Evolutionary conservation across 441 rosid genomes (phyloP).

Genomic region (Macaranga tanarius): DNA sequence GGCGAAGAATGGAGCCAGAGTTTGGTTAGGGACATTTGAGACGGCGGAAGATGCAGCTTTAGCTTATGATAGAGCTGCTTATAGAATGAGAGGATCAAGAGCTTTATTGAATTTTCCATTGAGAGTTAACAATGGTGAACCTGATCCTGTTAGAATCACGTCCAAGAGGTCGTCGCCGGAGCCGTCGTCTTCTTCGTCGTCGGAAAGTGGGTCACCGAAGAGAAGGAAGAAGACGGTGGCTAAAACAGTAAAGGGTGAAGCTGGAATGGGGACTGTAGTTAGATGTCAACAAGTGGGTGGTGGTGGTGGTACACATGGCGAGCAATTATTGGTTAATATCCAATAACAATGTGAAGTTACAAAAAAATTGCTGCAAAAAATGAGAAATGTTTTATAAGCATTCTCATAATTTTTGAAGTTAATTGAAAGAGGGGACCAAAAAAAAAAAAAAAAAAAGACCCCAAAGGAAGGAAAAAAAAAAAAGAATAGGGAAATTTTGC

Average conservation of each 20-base stretch:
- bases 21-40: conserved; percentile 93
- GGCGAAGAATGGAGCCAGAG: conserved; percentile 89
- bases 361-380: background rate
- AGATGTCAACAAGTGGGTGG: conserved; percentile 31
- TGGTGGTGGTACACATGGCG: conserved; percentile 36
- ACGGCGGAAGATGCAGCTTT: conserved; percentile 96
- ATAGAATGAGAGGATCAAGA: conserved; percentile 90
- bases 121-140: conserved; percentile 87
- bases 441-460: no score
- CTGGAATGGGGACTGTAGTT: conserved; percentile 24
- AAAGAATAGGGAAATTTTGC: background rate
- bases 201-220: conserved; percentile 51
- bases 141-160: conserved; percentile 83
- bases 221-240: conserved; percentile 31
- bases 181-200: conserved; percentile 35
- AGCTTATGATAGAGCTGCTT: conserved; percentile 93
- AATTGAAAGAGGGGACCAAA: background rate
- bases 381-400: background rate
- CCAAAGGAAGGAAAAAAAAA: background rate
- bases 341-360: conserved; percentile 1
- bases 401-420: conserved; percentile 15
- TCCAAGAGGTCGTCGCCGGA: conserved; percentile 64
- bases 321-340: conserved; percentile 30
- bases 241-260: conserved; percentile 18
- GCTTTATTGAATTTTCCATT: conserved; percentile 85